phyloP scores from a whole-genome alignment of 2,329 filamentous ascomycete species.

The Aspergillus transmontanensis region DNA sequence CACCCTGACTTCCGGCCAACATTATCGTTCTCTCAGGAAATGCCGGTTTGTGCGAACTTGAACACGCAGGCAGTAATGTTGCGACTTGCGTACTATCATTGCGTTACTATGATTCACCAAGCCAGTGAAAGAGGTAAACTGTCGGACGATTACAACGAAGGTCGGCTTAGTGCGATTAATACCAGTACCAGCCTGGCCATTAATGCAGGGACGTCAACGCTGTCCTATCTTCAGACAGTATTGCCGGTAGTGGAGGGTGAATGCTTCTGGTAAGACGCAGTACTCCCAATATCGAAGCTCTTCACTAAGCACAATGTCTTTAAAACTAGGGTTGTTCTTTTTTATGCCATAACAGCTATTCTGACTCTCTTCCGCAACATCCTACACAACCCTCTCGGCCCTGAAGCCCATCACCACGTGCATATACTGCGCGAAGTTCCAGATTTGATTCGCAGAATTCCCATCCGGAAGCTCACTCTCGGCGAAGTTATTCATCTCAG shows the following conservation, averaged over 20 bases:
- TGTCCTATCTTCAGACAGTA: neutral
- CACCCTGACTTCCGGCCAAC: conserved; percentile 44
- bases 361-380: conserved; percentile 55
- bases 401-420: conserved; percentile 23
- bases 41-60: conserved; percentile 17
- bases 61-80: conserved; percentile 48
- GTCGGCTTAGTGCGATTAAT: neutral
- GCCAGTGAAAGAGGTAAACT: conserved; percentile 16
- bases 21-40: conserved; percentile 37
- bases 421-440: neutral
- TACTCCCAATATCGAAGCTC: no score
- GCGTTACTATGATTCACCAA: conserved; percentile 53
- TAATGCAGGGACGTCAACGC: conserved; percentile 41
- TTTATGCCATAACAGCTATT: conserved; percentile 54
- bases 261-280: conserved; percentile 1
- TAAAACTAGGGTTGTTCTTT: conserved; percentile 39
- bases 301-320: no score
- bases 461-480: conserved; percentile 9
- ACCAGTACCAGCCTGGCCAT: conserved; percentile 31
- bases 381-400: conserved; percentile 44
- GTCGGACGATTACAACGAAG: no score
- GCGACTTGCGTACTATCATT: conserved; percentile 55
- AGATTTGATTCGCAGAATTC: neutral
- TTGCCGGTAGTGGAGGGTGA: neutral
- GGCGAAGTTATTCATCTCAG: neutral